Evolutionary conservation across 179 eudicot species (phyloP).

Genomic region (Silene coronaria): DNA sequence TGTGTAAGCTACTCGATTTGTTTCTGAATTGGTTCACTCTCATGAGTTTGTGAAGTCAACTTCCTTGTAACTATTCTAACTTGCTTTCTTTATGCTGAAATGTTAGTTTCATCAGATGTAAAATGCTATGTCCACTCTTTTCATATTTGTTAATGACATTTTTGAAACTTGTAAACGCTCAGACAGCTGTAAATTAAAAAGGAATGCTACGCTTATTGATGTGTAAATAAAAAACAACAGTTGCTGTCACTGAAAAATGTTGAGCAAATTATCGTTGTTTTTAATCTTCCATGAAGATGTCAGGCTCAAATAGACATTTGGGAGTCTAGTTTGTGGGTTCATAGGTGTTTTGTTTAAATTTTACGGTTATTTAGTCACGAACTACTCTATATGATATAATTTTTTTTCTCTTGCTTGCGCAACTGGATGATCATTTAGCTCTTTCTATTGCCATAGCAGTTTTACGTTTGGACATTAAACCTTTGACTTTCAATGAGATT

Average conservation of each 20-base stretch:
- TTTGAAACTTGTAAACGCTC: neutral
- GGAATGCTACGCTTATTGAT: no score
- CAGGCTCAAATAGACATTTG: no score
- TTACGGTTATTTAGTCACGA: no score
- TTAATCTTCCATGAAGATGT: neutral
- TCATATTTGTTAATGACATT: conserved; percentile 1
- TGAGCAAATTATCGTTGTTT: no score
- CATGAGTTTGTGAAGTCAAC: neutral
- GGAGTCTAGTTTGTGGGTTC: no score
- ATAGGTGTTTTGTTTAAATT: no score
- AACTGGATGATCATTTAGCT: neutral
- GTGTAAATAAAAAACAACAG: no score
- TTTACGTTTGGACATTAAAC: neutral
- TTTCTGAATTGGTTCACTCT: neutral
- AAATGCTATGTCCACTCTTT: neutral
- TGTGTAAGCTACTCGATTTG: conserved; percentile 49
- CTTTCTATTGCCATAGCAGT: neutral
- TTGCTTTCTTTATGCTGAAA: neutral
- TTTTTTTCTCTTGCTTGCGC: neutral
- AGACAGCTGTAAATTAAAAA: neutral
- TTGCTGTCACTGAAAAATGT: no score
- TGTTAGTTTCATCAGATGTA: neutral
- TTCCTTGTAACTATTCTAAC: neutral
- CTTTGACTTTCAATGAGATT: neutral
- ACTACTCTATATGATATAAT: no score